A percentile compares a stretch with the other conserved stretches of the same genome.
phyloP scores from a whole-genome alignment of 2,329 filamentous ascomycete species.

The Alternaria consortialis region DNA sequence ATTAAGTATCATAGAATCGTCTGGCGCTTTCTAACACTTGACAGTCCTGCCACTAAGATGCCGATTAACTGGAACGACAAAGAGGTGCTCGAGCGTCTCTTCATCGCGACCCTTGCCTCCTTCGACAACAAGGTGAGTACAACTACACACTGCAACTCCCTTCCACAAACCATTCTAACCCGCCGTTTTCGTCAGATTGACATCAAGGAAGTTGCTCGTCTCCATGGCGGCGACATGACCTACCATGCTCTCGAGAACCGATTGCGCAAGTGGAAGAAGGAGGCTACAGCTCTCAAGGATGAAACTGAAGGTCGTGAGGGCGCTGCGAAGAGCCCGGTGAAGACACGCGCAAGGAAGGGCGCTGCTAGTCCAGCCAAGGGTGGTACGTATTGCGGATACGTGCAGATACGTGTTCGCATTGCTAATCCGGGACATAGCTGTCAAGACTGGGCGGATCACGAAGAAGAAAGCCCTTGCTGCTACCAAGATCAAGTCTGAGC shows the following conservation, averaged over 20 bases:
- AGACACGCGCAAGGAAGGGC: slow-evolving; percentile 12
- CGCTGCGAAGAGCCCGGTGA: slow-evolving; percentile 9
- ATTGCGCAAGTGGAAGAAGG: slow-evolving; percentile 57
- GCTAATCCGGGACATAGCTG: neutral
- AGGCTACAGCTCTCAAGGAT: slow-evolving; percentile 46
- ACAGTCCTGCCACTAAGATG: slow-evolving; percentile 29
- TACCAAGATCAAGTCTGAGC: slow-evolving; percentile 22
- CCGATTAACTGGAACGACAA: slow-evolving; percentile 50
- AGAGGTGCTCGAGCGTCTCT: slow-evolving; percentile 50
- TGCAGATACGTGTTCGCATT: neutral
- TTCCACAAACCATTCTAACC: slow-evolving; percentile 9
- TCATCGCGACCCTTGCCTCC: slow-evolving; percentile 53
- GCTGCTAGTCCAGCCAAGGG: neutral
- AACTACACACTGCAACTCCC: neutral
- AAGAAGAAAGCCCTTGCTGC: slow-evolving; percentile 21
- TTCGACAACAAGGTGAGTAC: slow-evolving; percentile 43
- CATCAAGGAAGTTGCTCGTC: slow-evolving; percentile 53
- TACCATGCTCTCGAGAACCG: slow-evolving; percentile 60
- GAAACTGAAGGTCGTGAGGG: slow-evolving; percentile 17
- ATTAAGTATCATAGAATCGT: neutral
- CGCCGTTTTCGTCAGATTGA: slow-evolving; percentile 51
- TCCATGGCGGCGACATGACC: slow-evolving; percentile 58
- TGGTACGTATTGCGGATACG: neutral
- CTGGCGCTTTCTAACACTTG: neutral
- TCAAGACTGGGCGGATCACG: slow-evolving; percentile 22